Conservation (phyloP, 768 basidiomycete species). For the Phanerochaete sordida region DNA sequence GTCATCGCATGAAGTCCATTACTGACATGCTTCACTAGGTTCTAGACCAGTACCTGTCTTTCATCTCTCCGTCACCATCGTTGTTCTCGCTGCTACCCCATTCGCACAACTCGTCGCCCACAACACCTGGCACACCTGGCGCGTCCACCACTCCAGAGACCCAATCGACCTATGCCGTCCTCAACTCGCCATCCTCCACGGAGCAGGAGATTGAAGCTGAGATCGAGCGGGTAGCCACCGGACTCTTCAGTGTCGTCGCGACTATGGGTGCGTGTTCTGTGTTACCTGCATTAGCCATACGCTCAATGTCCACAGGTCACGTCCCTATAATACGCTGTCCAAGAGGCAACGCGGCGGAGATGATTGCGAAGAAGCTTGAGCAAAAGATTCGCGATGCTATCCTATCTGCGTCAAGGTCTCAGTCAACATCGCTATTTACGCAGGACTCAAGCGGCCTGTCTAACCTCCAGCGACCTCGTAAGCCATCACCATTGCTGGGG, state of each 20-base stretch:
- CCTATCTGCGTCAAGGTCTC: constrained; percentile 63
- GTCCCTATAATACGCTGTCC: constrained; percentile 95
- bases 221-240: constrained; percentile 86
- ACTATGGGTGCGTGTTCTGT: constrained; percentile 64
- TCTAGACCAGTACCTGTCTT: constrained; percentile 95
- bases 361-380: constrained; percentile 97
- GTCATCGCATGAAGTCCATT: constrained; percentile 12
- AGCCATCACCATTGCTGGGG: constrained; percentile 24
- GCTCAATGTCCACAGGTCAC: constrained; percentile 53
- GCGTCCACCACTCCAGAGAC: constrained; percentile 33
- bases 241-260: constrained; percentile 87
- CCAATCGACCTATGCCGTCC: constrained; percentile 71
- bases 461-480: constrained; percentile 84
- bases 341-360: constrained; percentile 95
- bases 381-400: constrained; percentile 85
- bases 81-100: constrained; percentile 87
- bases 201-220: constrained; percentile 92
- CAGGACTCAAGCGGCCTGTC: constrained; percentile 82
- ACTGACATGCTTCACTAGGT: constrained; percentile 45
- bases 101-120: constrained; percentile 23
- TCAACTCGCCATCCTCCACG: constrained; percentile 87
- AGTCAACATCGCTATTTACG: constrained; percentile 62
- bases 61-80: constrained; percentile 88
- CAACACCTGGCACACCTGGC: constrained; percentile 31
- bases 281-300: neutral